Conservation (phyloP, 2,329 filamentous ascomycete species). For the Bipolaris oryzae region DNA sequence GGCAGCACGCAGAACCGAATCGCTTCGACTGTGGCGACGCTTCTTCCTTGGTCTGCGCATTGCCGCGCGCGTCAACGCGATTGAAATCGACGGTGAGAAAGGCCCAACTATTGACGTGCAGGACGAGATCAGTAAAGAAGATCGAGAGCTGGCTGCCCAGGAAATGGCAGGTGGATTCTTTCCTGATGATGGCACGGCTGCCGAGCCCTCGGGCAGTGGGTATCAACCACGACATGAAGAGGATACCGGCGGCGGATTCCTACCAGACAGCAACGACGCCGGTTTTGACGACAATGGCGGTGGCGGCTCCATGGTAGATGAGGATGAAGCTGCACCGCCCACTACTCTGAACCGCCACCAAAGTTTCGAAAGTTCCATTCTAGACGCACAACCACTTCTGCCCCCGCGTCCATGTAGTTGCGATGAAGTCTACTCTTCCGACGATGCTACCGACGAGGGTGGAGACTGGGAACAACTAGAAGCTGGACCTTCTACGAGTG, state of each 20-base stretch:
- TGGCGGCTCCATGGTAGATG: constrained; percentile 30
- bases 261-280: constrained; percentile 4
- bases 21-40: constrained; percentile 64
- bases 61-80: constrained; percentile 70
- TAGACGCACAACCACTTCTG: constrained; percentile 36
- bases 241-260: constrained; percentile 28
- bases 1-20: constrained; percentile 57
- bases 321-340: constrained; percentile 11
- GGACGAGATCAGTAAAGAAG: constrained; percentile 37
- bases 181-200: constrained; percentile 57
- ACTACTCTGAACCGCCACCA: constrained; percentile 42
- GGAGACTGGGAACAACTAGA: constrained; percentile 17
- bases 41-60: constrained; percentile 70
- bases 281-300: constrained; percentile 10
- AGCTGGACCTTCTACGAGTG: constrained; percentile 2
- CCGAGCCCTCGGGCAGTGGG: constrained; percentile 27
- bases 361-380: constrained; percentile 38
- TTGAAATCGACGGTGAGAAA: constrained; percentile 45
- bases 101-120: constrained; percentile 38
- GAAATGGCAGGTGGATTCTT: constrained; percentile 50
- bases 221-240: constrained; percentile 16
- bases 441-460: constrained; percentile 26
- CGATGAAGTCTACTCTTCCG: constrained; percentile 31
- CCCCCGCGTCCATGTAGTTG: constrained; percentile 32
- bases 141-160: constrained; percentile 34